Evolutionary conservation across 805 yeast genomes (phyloP).

Genomic region (Candida nitratophila): DNA sequence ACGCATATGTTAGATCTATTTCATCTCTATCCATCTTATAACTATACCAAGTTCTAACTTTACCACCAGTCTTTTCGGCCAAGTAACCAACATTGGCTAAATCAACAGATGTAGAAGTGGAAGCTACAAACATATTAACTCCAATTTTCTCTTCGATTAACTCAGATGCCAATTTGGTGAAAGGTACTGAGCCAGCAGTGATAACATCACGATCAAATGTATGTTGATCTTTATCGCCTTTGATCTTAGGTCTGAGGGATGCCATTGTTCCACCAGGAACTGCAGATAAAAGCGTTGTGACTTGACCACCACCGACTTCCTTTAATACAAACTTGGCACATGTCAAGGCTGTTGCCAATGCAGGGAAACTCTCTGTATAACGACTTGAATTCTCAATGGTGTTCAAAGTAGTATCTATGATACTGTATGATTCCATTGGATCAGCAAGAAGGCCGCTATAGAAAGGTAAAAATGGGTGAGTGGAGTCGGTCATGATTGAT

Average conservation of each 20-base stretch:
- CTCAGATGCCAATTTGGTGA: slow-evolving; percentile 50
- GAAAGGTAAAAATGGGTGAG: slow-evolving; percentile 79
- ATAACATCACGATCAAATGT: slow-evolving; percentile 42
- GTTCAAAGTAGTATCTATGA: slow-evolving; percentile 62
- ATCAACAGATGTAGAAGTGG: slow-evolving; percentile 55
- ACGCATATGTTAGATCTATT: slow-evolving; percentile 47
- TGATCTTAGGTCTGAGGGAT: slow-evolving; percentile 39
- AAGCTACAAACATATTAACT: slow-evolving; percentile 66
- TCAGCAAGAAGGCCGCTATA: slow-evolving; percentile 72
- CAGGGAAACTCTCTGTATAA: slow-evolving; percentile 47
- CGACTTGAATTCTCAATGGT: slow-evolving; percentile 44
- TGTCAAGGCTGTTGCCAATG: slow-evolving; percentile 72
- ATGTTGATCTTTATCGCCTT: slow-evolving; percentile 26
- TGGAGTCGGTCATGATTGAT: slow-evolving; percentile 59
- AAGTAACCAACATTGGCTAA: slow-evolving; percentile 66
- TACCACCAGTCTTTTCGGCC: slow-evolving; percentile 66
- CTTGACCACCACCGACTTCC: slow-evolving; percentile 76
- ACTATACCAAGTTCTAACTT: slow-evolving; percentile 53
- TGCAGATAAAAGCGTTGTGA: slow-evolving; percentile 57
- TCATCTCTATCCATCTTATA: slow-evolving; percentile 70
- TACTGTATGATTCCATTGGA: slow-evolving; percentile 55
- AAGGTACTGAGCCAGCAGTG: slow-evolving; percentile 55
- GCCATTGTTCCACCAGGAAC: slow-evolving; percentile 85
- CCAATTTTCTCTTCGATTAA: slow-evolving; percentile 58
- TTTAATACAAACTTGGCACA: slow-evolving; percentile 59